Percentiles rank a stretch among this genome's conserved stretches.
phyloP scores from a whole-genome alignment of 257 asterid genomes.

The Plantago ovata region DNA sequence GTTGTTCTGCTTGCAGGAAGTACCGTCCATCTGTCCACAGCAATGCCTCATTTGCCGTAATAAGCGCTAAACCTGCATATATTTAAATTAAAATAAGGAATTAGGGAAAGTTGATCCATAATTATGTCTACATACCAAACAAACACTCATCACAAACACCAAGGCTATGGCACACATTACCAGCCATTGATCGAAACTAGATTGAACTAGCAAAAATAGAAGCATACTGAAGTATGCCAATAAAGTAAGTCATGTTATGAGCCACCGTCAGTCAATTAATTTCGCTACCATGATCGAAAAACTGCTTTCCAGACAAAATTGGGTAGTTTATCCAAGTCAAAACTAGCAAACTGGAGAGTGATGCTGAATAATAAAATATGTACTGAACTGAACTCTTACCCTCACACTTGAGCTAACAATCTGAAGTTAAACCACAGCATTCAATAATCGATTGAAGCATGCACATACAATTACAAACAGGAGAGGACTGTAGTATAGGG shows the following conservation, averaged over 20 bases:
- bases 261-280: background rate
- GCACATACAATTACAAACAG: too few species aligned
- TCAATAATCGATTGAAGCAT: background rate
- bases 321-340: too few species aligned
- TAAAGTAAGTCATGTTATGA: too few species aligned
- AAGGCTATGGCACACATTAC: background rate
- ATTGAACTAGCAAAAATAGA: constrained; percentile 11
- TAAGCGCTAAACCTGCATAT: constrained; percentile 78
- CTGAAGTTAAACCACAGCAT: too few species aligned
- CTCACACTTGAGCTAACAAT: too few species aligned
- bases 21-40: constrained; percentile 97
- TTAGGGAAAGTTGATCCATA: constrained; percentile 7
- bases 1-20: constrained; percentile 83
- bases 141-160: constrained; percentile 8
- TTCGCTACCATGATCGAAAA: too few species aligned
- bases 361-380: too few species aligned
- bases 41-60: constrained; percentile 72
- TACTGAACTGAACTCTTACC: too few species aligned
- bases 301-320: too few species aligned
- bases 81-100: background rate
- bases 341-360: too few species aligned
- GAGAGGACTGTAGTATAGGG: too few species aligned
- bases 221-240: constrained; percentile 2
- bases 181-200: constrained; percentile 10
- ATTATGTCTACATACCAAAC: background rate